Conservation (phyloP, 2,329 filamentous ascomycete genomes). For the Cordyceps javanica region DNA sequence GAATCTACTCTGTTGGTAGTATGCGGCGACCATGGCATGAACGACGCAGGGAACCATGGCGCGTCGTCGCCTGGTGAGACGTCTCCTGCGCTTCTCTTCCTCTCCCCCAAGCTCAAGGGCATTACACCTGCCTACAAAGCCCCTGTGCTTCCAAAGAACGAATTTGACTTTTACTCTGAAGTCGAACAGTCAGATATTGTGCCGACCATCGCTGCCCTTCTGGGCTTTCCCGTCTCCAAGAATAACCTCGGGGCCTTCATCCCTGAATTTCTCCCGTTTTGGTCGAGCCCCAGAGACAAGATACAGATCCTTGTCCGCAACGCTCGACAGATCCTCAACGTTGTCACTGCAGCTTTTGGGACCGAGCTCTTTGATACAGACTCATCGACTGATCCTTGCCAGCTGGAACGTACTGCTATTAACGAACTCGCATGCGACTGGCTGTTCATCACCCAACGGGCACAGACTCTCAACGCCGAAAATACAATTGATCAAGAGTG, state of each 20-base stretch:
- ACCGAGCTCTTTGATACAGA: constrained; percentile 34
- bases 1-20: constrained; percentile 75
- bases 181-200: constrained; percentile 95
- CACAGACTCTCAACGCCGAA: constrained; percentile 17
- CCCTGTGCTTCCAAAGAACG: constrained; percentile 55
- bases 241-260: constrained; percentile 91
- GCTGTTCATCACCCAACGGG: constrained; percentile 32
- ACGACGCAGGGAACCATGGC: constrained; percentile 94
- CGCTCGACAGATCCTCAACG: constrained; percentile 69
- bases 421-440: constrained; percentile 65
- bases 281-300: constrained; percentile 49
- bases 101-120: constrained; percentile 71
- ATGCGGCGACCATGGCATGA: constrained; percentile 98
- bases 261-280: constrained; percentile 69
- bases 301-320: constrained; percentile 69
- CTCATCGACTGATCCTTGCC: constrained; percentile 31
- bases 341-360: constrained; percentile 68
- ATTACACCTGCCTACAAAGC: constrained; percentile 39
- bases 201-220: constrained; percentile 76
- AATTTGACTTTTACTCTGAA: constrained; percentile 76
- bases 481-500: constrained; percentile 31
- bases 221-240: constrained; percentile 80
- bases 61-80: constrained; percentile 92
- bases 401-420: constrained; percentile 32
- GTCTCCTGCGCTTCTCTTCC: constrained; percentile 84